Evolutionary conservation across 2,329 filamentous ascomycete species (phyloP).

Genomic region (Arthrobotrys iridis): DNA sequence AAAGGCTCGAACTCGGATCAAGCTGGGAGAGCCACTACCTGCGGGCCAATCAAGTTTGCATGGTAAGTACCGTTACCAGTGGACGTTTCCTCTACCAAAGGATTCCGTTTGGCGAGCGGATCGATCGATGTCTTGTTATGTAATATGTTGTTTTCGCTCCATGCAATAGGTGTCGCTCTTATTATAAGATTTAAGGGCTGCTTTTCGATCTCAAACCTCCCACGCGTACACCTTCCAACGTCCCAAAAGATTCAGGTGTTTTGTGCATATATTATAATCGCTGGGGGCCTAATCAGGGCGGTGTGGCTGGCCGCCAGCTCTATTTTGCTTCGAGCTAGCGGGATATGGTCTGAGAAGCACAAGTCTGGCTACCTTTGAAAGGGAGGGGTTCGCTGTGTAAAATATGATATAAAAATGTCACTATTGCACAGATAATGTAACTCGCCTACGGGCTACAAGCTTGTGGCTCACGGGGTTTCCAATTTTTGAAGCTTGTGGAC

Average conservation of each 20-base stretch:
- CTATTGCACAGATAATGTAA: constrained; percentile 20
- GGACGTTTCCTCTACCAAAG: not conserved
- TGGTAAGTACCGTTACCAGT: constrained; percentile 7
- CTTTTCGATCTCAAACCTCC: constrained; percentile 6
- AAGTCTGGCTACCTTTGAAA: not conserved
- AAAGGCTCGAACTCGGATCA: constrained; percentile 11
- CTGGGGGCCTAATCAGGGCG: constrained; percentile 10
- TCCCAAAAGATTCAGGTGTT: constrained; percentile 4
- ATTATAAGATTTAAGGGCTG: constrained; percentile 25
- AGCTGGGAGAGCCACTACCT: constrained; percentile 5
- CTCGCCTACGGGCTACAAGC: constrained; percentile 28
- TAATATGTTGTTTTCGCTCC: not conserved
- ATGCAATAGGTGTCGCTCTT: constrained; percentile 44
- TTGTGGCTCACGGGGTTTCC: constrained; percentile 35
- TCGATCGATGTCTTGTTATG: constrained; percentile 12
- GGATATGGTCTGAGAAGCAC: constrained; percentile 5
- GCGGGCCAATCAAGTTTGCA: constrained; percentile 6
- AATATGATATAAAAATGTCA: constrained; percentile 32
- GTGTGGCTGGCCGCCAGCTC: constrained; percentile 23
- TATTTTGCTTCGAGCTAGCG: not conserved
- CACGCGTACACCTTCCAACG: not conserved
- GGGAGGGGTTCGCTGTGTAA: not conserved
- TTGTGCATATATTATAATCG: not conserved
- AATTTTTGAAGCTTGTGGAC: constrained; percentile 2
- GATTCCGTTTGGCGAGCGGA: not conserved